Base-by-base conservation (phyloP, 345 rosid genomes). In the Heritiera fomes region DNA sequence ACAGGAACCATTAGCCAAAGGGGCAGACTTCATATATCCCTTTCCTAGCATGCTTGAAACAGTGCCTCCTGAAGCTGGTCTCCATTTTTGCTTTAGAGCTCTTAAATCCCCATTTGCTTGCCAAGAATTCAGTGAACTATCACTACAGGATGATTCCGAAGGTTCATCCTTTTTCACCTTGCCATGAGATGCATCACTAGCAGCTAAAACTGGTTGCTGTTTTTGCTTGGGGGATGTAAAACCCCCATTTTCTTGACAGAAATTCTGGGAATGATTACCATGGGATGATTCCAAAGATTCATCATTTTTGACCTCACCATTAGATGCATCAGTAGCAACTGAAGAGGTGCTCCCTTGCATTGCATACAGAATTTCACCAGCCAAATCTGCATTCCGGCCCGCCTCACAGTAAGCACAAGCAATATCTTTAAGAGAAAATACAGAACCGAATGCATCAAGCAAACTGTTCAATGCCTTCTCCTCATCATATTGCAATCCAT, bases 1-100 rank as follows among this genome's bases (percentile, higher is more conserved):
- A 73, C 6, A 8, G 70, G 85, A 66, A 55, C 61, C 81, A 86
- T 76, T 86, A 70, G 75, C 62, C 58, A 28, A 67, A 59, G 86
- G 86, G 30, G 43, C 53, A 17, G 85, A 66, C 63, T 76, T 80
- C 62, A 82, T 23, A 81, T 88, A 86, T 30, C 79, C 86, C 82
- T 86, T 88, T 53, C 86, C 93, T 8, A 85, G 60, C 77, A 87
- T 59, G 80, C 85, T 80, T 23, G 91, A 88, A 83, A 86, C 80
- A 8, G 85, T 82, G 66, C 94, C 90, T 52, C 77, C 86, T 9
- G 94, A 89, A 68, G 83, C 88, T 38, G 88, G 82, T 60, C 68
- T 73, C 65, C 61, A 61, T 82, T 86, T 89, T 73, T 82, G 83
- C 83, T 83, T 91, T 50, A 75, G 11, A 82, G 73, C 47, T 79